Evolutionary conservation across 148 eudicot species (phyloP).

Genomic region (Bassia scoparia): DNA sequence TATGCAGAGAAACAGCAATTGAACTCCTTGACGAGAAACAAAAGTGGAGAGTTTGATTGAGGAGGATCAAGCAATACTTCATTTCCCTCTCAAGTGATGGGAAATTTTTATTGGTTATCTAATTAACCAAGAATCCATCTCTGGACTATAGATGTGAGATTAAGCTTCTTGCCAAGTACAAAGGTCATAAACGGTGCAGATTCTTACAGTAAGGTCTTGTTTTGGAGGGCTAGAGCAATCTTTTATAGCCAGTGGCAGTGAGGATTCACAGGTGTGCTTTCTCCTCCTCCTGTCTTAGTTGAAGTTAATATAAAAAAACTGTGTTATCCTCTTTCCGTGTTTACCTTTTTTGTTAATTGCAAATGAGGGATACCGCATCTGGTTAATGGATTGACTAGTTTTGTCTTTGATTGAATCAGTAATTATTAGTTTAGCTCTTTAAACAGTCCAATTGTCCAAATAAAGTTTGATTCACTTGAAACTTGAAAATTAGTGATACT

Average conservation of each 20-base stretch:
- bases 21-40: slow-evolving; percentile 53
- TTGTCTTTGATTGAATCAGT: background rate
- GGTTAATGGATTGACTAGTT: background rate
- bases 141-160: slow-evolving; percentile 60
- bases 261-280: slow-evolving; percentile 80
- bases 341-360: background rate
- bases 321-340: background rate
- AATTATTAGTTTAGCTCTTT: background rate
- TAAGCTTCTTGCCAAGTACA: slow-evolving; percentile 53
- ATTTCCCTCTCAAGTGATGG: slow-evolving; percentile 70
- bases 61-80: slow-evolving; percentile 73
- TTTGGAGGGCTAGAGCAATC: slow-evolving; percentile 89
- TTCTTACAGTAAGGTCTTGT: slow-evolving; percentile 76
- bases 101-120: slow-evolving; percentile 63
- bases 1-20: slow-evolving; percentile 52
- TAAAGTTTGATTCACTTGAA: background rate
- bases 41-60: slow-evolving; percentile 53
- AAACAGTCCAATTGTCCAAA: background rate
- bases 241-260: slow-evolving; percentile 92
- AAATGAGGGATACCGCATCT: background rate
- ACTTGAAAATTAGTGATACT: background rate
- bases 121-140: slow-evolving; percentile 78
- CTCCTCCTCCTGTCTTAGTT: slow-evolving; percentile 1
- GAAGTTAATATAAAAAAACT: background rate
- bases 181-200: slow-evolving; percentile 76